Percentiles rank a stretch among this genome's conserved stretches.
Evolutionary conservation across 441 rosid species (phyloP).

Genomic region (Theobroma grandiflorum): DNA sequence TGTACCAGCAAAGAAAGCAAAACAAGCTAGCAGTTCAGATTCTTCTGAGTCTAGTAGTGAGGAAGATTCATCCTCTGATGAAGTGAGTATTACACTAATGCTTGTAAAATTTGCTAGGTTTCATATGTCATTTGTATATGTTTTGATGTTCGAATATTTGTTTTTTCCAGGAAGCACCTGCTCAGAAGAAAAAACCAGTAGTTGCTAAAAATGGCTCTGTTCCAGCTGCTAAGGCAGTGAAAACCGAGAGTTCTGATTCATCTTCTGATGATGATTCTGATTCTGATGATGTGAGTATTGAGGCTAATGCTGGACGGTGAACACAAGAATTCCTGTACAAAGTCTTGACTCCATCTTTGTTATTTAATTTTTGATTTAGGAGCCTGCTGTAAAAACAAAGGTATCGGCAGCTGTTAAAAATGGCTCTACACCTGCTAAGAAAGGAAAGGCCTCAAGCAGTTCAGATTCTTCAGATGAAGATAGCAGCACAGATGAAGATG

Average conservation of each 20-base stretch:
- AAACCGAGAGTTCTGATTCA: too few species aligned
- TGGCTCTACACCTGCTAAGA: constrained; percentile 37
- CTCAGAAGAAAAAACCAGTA: constrained; percentile 35
- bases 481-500: constrained; percentile 40
- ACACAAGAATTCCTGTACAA: background rate
- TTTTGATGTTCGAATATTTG: background rate
- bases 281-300: background rate
- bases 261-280: too few species aligned
- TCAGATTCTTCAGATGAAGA: constrained; percentile 58
- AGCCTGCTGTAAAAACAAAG: constrained; percentile 1
- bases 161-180: constrained; percentile 28
- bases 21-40: constrained; percentile 45
- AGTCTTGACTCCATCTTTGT: background rate
- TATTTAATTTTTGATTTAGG: background rate
- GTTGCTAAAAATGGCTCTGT: constrained; percentile 28
- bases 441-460: constrained; percentile 31
- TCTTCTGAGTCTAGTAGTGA: constrained; percentile 47
- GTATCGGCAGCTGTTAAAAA: constrained; percentile 19
- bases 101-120: background rate
- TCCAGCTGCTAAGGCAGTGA: too few species aligned
- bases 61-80: constrained; percentile 32
- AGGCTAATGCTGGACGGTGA: background rate
- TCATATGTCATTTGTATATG: background rate
- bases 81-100: constrained; percentile 11
- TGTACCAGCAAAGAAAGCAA: constrained; percentile 36